Percentiles rank a stretch among this genome's conserved stretches.
These are phyloP conservation scores for Candida michaelii DNA, from an alignment of 805 yeast genomes.

Conservation along the genomic window DNA sequence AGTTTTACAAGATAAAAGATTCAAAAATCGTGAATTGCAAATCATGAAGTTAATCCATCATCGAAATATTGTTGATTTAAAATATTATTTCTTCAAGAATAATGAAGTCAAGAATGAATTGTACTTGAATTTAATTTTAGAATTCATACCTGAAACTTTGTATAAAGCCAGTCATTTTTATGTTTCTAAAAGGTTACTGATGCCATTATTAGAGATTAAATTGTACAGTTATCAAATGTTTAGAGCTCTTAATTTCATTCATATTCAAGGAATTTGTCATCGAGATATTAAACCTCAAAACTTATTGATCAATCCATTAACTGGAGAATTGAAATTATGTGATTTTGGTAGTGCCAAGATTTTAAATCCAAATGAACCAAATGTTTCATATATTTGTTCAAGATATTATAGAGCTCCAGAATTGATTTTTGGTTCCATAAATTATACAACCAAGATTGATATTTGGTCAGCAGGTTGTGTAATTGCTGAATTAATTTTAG, in stretches of 20 bases:
- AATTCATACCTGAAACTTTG: slow-evolving; percentile 93
- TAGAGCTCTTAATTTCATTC: slow-evolving; percentile 79
- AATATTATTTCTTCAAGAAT: slow-evolving; percentile 79
- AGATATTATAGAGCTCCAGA: slow-evolving; percentile 98
- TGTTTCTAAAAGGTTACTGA: slow-evolving; percentile 65
- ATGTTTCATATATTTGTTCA: slow-evolving; percentile 94
- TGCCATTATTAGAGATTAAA: slow-evolving; percentile 91
- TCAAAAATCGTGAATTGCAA: slow-evolving; percentile 91
- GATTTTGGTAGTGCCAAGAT: slow-evolving; percentile 97
- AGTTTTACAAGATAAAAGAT: slow-evolving; percentile 93
- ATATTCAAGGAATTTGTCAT: slow-evolving; percentile 80
- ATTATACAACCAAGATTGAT: slow-evolving; percentile 94
- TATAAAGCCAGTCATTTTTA: slow-evolving; percentile 87
- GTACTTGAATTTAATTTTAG: slow-evolving; percentile 85
- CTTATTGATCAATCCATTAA: slow-evolving; percentile 78
- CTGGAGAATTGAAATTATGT: slow-evolving; percentile 85
- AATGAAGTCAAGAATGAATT: slow-evolving; percentile 76
- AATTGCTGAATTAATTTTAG: slow-evolving; percentile 92
- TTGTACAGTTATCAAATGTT: slow-evolving; percentile 76
- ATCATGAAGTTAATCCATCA: slow-evolving; percentile 90
- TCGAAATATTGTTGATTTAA: slow-evolving; percentile 81
- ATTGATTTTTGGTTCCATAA: slow-evolving; percentile 93
- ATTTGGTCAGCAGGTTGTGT: slow-evolving; percentile 98
- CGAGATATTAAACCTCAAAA: slow-evolving; percentile 92
- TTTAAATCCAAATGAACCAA: slow-evolving; percentile 85